These are phyloP conservation scores for Bipolaris cookei DNA, from an alignment of 2,329 filamentous ascomycete genomes.

Conservation along the genomic window DNA sequence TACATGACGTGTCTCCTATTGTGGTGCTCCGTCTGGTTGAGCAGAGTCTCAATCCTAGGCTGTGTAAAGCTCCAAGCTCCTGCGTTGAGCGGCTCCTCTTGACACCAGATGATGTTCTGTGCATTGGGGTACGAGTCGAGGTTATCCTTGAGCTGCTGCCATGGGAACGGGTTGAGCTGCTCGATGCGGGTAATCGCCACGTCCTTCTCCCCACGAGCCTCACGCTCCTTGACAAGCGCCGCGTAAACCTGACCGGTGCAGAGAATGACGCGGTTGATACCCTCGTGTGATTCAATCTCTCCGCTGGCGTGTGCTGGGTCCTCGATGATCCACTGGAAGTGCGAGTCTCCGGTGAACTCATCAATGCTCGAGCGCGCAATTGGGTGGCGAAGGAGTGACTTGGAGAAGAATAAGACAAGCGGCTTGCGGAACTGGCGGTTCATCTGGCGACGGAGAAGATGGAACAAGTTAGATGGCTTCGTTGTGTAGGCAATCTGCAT, in stretches of 20 bases:
- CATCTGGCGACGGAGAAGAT: slow-evolving; percentile 95
- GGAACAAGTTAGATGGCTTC: slow-evolving; percentile 94
- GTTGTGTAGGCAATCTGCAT: slow-evolving; percentile 99
- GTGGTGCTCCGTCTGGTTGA: slow-evolving; percentile 92
- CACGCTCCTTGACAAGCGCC: slow-evolving; percentile 87
- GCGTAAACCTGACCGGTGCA: slow-evolving; percentile 95
- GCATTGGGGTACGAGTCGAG: slow-evolving; percentile 96
- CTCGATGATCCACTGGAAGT: slow-evolving; percentile 96
- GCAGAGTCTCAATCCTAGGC: slow-evolving; percentile 92
- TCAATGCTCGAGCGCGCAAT: slow-evolving; percentile 87
- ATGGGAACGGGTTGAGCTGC: slow-evolving; percentile 98
- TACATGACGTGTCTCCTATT: slow-evolving; percentile 97
- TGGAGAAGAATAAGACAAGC: slow-evolving; percentile 97
- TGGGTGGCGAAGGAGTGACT: slow-evolving; percentile 92
- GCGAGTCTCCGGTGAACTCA: slow-evolving; percentile 87
- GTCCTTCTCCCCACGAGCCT: slow-evolving; percentile 83
- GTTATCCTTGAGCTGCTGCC: slow-evolving; percentile 95
- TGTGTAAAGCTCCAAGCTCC: slow-evolving; percentile 98
- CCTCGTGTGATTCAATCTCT: slow-evolving; percentile 76
- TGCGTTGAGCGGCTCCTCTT: slow-evolving; percentile 97
- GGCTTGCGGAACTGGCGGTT: slow-evolving; percentile 99
- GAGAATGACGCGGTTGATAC: slow-evolving; percentile 92
- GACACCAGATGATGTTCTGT: slow-evolving; percentile 95
- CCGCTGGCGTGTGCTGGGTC: slow-evolving; percentile 83
- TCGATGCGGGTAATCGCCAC: slow-evolving; percentile 94